Conservation (phyloP, 1,284 basidiomycete genomes). For the Sanghuangporus sanghuang region DNA sequence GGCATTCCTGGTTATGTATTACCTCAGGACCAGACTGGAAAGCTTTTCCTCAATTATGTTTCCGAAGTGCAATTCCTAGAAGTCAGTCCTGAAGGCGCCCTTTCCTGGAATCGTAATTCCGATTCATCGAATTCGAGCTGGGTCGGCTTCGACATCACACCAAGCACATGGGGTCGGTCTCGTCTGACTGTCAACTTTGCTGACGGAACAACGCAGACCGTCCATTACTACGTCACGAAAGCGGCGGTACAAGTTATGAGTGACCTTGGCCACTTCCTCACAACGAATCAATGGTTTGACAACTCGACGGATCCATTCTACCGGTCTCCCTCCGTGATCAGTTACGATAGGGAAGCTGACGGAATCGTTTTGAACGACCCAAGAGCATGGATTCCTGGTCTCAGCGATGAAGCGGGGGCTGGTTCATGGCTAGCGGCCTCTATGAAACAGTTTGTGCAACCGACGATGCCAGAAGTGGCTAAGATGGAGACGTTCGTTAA, state of each 20-base stretch:
- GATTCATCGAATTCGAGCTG: slow-evolving; percentile 40
- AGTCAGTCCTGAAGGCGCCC: slow-evolving; percentile 43
- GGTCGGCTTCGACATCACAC: slow-evolving; percentile 46
- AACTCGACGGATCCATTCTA: slow-evolving; percentile 46
- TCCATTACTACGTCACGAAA: slow-evolving; percentile 51
- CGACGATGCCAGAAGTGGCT: slow-evolving; percentile 44
- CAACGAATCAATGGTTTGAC: slow-evolving; percentile 51
- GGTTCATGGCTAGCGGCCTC: slow-evolving; percentile 53
- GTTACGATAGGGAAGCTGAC: slow-evolving; percentile 48
- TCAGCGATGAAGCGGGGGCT: slow-evolving; percentile 56
- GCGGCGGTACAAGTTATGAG: slow-evolving; percentile 40
- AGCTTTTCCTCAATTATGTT: slow-evolving; percentile 46
- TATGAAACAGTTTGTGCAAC: slow-evolving; percentile 53
- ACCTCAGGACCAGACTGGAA: slow-evolving; percentile 42
- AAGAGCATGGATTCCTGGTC: slow-evolving; percentile 52
- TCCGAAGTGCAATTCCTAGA: slow-evolving; percentile 37
- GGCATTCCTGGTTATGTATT: slow-evolving; percentile 53
- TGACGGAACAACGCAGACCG: slow-evolving; percentile 48
- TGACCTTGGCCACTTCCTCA: slow-evolving; percentile 51
- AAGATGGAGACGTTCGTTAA: slow-evolving; percentile 49
- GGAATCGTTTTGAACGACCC: slow-evolving; percentile 41
- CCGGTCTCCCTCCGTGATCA: slow-evolving; percentile 51
- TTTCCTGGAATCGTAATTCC: slow-evolving; percentile 40
- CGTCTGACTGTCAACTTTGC: slow-evolving; percentile 45
- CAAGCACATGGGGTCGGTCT: slow-evolving; percentile 44